These are phyloP conservation scores for Dionaea muscipula DNA, from an alignment of 179 eudicot genomes.

Conservation along the genomic window DNA sequence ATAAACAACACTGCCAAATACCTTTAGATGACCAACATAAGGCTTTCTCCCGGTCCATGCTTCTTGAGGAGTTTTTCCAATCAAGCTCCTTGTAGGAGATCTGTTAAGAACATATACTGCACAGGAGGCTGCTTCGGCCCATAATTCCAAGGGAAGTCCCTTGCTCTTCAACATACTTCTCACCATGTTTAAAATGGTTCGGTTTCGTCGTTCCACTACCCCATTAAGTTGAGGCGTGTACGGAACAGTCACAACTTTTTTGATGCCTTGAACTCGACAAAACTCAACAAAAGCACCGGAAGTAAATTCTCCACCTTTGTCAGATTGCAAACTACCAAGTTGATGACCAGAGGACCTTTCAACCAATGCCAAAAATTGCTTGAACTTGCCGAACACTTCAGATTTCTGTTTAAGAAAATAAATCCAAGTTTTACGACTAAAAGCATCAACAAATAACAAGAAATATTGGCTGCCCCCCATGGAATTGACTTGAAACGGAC, in stretches of 20 bases:
- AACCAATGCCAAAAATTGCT: not conserved
- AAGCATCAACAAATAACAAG: too few species aligned
- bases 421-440: too few species aligned
- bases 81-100: not conserved
- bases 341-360: not conserved
- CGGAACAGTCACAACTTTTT: too few species aligned
- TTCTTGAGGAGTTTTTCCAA: not conserved
- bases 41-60: not conserved
- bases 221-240: too few species aligned
- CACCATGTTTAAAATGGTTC: too few species aligned
- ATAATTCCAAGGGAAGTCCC: not conserved
- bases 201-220: too few species aligned
- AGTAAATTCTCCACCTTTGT: too few species aligned
- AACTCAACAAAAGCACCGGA: not conserved
- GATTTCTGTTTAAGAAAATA: too few species aligned
- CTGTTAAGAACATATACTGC: too few species aligned
- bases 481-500: not conserved
- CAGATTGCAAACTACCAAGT: not conserved
- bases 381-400: too few species aligned
- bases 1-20: not conserved
- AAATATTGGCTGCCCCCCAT: not conserved
- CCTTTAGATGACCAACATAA: not conserved
- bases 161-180: too few species aligned
- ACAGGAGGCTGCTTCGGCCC: not conserved
- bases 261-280: not conserved